A percentile compares a stretch with the other conserved stretches of the same genome.
These are phyloP conservation scores for Heterobasidion parviporum DNA, from an alignment of 1,284 basidiomycete genomes.

Conservation along the genomic window DNA sequence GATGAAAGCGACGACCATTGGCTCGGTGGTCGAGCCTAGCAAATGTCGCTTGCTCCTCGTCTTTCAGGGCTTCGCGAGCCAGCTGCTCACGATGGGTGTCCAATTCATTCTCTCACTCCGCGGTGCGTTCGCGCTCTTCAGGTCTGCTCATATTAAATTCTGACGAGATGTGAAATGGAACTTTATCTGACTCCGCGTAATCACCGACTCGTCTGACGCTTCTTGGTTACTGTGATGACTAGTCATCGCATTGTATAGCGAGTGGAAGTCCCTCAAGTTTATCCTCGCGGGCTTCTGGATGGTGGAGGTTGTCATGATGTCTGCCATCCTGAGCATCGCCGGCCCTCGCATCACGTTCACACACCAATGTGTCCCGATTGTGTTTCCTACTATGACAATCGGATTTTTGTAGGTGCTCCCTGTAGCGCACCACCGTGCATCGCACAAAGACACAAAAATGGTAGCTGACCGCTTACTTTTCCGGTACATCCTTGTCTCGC, in stretches of 20 bases:
- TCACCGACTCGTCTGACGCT: neutral
- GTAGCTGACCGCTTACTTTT: neutral
- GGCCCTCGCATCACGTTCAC: neutral
- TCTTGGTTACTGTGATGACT: no score
- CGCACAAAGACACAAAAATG: neutral
- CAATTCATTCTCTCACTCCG: slow-evolving; percentile 17
- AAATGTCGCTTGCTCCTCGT: neutral
- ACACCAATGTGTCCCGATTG: neutral
- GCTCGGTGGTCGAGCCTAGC: neutral
- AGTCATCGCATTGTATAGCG: neutral
- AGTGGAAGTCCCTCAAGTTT: neutral
- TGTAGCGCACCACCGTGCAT: no score
- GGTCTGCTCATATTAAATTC: neutral
- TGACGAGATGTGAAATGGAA: neutral
- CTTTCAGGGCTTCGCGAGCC: slow-evolving; percentile 16
- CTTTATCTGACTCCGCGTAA: neutral
- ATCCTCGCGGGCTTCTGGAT: neutral
- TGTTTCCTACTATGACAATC: neutral
- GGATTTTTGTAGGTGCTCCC: neutral
- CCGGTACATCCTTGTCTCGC: no score
- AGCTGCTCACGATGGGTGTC: slow-evolving; percentile 15
- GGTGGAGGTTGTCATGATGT: neutral
- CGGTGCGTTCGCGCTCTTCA: slow-evolving; percentile 10
- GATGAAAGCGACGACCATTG: neutral
- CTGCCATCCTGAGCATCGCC: neutral